Conservation (phyloP, 1,284 basidiomycete species). For the Fomes fomentarius region DNA sequence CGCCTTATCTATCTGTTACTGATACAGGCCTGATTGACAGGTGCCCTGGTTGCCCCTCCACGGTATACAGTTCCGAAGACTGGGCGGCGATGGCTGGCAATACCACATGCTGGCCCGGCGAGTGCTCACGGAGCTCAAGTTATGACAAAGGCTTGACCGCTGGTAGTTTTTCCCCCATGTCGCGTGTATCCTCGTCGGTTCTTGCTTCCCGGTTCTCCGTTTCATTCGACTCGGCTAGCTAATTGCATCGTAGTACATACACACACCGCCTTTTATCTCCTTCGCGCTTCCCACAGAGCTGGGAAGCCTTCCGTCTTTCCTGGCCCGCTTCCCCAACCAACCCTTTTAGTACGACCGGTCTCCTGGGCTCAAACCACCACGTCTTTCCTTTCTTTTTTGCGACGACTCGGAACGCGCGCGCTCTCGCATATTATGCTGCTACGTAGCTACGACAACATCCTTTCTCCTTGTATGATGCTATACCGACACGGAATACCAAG, state of each 20-base stretch:
- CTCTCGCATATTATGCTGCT: conserved; percentile 30
- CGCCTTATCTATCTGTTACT: not conserved
- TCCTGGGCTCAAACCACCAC: conserved; percentile 17
- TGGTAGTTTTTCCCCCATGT: conserved; percentile 6
- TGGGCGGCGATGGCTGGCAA: conserved; percentile 95
- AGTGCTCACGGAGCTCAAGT: conserved; percentile 90
- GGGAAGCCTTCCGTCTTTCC: not conserved
- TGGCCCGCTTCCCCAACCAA: conserved; percentile 11
- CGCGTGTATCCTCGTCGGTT: conserved; percentile 9
- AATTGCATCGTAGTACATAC: conserved; percentile 23
- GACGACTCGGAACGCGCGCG: conserved; percentile 23
- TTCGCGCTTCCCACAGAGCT: conserved; percentile 14
- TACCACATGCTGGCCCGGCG: conserved; percentile 96
- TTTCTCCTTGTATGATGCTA: conserved; percentile 30
- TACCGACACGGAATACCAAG: conserved; percentile 24
- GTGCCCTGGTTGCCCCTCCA: conserved; percentile 94
- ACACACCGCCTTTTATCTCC: conserved; percentile 8
- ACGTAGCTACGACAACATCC: conserved; percentile 20
- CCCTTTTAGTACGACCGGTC: conserved; percentile 21
- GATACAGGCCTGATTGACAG: conserved; percentile 43
- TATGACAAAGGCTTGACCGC: conserved; percentile 50
- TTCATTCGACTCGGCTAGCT: conserved; percentile 16
- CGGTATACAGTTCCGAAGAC: conserved; percentile 94
- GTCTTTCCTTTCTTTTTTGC: conserved; percentile 23
- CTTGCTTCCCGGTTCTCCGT: conserved; percentile 10